phyloP scores from a whole-genome alignment of 2,329 filamentous ascomycete genomes.

The Aspergillus neotritici region DNA sequence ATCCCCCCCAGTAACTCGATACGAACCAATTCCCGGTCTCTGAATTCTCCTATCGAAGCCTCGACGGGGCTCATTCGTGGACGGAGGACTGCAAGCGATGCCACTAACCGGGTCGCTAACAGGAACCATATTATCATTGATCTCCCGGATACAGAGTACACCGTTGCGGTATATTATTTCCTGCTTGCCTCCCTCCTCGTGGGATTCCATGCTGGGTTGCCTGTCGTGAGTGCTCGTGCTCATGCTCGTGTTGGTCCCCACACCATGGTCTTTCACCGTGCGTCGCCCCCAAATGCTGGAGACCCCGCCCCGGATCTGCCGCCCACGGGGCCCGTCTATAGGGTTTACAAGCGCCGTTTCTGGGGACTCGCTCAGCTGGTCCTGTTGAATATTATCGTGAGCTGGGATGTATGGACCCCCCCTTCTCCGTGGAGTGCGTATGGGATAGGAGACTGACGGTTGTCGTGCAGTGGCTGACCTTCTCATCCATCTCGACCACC shows the following conservation, averaged over 20 bases:
- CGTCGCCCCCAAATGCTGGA: background rate
- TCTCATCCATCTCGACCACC: slow-evolving; percentile 72
- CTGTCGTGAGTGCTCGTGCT: background rate
- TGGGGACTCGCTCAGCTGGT: slow-evolving; percentile 79
- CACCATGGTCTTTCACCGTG: background rate
- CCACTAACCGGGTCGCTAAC: too few relatives aligned
- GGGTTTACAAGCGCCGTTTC: slow-evolving; percentile 79
- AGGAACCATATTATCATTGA: background rate
- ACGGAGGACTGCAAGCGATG: too few relatives aligned
- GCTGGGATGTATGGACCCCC: slow-evolving; percentile 72
- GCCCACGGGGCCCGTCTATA: slow-evolving; percentile 34
- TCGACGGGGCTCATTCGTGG: too few relatives aligned
- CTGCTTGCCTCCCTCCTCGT: background rate
- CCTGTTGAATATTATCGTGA: slow-evolving; percentile 84
- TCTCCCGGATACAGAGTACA: background rate
- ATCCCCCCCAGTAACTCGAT: too few relatives aligned
- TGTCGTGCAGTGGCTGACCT: slow-evolving; percentile 72
- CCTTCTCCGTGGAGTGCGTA: background rate
- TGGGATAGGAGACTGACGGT: background rate
- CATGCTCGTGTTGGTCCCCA: slow-evolving; percentile 1
- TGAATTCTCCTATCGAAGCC: too few relatives aligned
- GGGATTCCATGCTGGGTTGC: background rate
- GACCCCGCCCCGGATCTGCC: slow-evolving; percentile 5
- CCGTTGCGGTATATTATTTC: too few relatives aligned
- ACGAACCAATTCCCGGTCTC: too few relatives aligned